Evolutionary conservation across 345 rosid genomes (phyloP).

Genomic region (Aquilaria sinensis): DNA sequence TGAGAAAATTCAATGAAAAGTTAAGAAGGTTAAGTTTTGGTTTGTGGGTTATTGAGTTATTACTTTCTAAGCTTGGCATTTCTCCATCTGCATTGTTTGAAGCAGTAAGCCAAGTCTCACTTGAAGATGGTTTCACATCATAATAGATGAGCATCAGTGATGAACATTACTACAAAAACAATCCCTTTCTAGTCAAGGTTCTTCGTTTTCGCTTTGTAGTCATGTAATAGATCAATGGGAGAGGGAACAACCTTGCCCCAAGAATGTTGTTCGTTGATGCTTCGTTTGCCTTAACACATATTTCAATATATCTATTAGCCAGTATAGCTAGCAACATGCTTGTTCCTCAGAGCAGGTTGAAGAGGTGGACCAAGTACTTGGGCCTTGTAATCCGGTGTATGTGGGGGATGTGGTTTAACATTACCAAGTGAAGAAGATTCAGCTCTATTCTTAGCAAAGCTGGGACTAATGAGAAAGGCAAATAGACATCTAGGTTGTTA

Average conservation of each 20-base stretch:
- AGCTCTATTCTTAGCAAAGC: constrained; percentile 55
- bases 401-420: constrained; percentile 62
- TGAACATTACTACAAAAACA: constrained; percentile 67
- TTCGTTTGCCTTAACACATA: constrained; percentile 84
- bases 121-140: constrained; percentile 36
- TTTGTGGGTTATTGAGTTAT: constrained; percentile 61
- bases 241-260: constrained; percentile 54
- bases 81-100: constrained; percentile 70
- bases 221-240: constrained; percentile 59
- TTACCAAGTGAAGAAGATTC: constrained; percentile 77
- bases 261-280: constrained; percentile 83
- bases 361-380: constrained; percentile 59
- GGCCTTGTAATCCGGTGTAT: constrained; percentile 44
- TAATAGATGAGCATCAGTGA: constrained; percentile 35
- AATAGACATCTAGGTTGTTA: constrained; percentile 59
- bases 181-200: constrained; percentile 60
- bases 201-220: constrained; percentile 48
- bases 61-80: constrained; percentile 68
- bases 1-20: constrained; percentile 61
- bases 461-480: constrained; percentile 63
- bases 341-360: constrained; percentile 39
- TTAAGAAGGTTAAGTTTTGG: constrained; percentile 74
- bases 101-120: constrained; percentile 58
- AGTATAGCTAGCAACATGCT: constrained; percentile 66
- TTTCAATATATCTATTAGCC: constrained; percentile 51